Percentiles rank a stretch among this genome's conserved stretches.
phyloP scores from a whole-genome alignment of 1,284 basidiomycete genomes.

The Ceratobasidium theobromae region DNA sequence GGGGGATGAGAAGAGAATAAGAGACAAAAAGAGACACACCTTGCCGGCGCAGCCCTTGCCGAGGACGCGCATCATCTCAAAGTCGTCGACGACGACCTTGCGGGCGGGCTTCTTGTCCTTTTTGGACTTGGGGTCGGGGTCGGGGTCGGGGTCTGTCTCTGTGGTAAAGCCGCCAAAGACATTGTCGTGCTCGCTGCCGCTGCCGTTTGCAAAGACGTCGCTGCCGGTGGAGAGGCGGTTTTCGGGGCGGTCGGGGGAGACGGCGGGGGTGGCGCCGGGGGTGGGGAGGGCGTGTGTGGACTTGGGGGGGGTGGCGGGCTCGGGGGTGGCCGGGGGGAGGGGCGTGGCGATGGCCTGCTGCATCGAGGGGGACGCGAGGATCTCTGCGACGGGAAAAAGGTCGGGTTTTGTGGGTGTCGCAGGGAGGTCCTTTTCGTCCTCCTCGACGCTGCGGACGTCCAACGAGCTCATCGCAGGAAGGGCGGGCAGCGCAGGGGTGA shows the following conservation, averaged over 20 bases:
- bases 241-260: conserved; percentile 1
- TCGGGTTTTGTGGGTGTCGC: too few species aligned
- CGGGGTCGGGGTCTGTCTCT: conserved; percentile 33
- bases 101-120: conserved; percentile 45
- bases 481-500: conserved; percentile 14
- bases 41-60: conserved; percentile 97
- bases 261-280: background rate
- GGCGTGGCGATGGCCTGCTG: conserved; percentile 26
- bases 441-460: conserved; percentile 18
- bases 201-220: background rate
- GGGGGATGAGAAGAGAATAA: background rate
- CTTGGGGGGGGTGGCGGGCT: background rate
- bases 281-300: background rate
- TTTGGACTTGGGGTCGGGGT: conserved; percentile 41
- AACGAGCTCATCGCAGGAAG: background rate
- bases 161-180: conserved; percentile 13
- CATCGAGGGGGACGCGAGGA: conserved; percentile 24
- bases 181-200: background rate
- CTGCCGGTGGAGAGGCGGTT: conserved; percentile 15
- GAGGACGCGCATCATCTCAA: conserved; percentile 93
- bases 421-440: conserved; percentile 30
- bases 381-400: conserved; percentile 12
- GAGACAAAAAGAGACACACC: conserved; percentile 41
- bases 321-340: conserved; percentile 11
- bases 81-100: conserved; percentile 83